These are phyloP conservation scores for Wickerhamiella brachini DNA, from an alignment of 805 yeast genomes.

Conservation along the genomic window DNA sequence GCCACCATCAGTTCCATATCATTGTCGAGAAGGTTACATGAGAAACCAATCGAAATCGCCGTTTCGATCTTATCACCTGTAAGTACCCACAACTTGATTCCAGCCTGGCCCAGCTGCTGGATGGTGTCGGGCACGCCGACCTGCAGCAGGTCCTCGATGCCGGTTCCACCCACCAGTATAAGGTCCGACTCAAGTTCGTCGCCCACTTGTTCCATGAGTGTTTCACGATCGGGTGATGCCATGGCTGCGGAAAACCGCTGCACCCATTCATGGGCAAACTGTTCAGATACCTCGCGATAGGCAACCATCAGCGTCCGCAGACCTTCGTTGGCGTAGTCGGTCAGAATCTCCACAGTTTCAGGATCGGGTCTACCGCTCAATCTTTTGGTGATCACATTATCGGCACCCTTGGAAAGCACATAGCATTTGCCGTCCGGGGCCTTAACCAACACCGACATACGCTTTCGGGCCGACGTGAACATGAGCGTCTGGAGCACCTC, in stretches of 20 bases:
- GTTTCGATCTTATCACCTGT: slow-evolving; percentile 78
- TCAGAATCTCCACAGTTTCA: slow-evolving; percentile 32
- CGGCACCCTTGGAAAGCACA: slow-evolving; percentile 61
- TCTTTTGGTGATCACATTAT: slow-evolving; percentile 47
- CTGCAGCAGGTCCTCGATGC: slow-evolving; percentile 68
- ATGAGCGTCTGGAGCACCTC: slow-evolving; percentile 44
- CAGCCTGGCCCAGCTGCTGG: slow-evolving; percentile 50
- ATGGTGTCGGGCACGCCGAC: slow-evolving; percentile 69
- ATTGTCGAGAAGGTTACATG: slow-evolving; percentile 55
- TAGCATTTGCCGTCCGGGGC: slow-evolving; percentile 31
- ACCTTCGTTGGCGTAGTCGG: slow-evolving; percentile 61
- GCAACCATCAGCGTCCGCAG: slow-evolving; percentile 65
- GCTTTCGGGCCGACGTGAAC: slow-evolving; percentile 57
- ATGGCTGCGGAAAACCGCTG: slow-evolving; percentile 34
- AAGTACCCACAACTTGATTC: slow-evolving; percentile 70
- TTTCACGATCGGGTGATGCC: slow-evolving; percentile 47
- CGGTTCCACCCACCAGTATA: slow-evolving; percentile 59
- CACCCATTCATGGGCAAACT: slow-evolving; percentile 41
- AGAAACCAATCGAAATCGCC: slow-evolving; percentile 71
- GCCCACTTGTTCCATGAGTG: slow-evolving; percentile 36
- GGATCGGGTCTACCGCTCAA: slow-evolving; percentile 19
- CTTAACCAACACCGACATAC: slow-evolving; percentile 62
- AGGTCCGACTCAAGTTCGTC: slow-evolving; percentile 48
- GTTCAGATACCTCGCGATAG: slow-evolving; percentile 35
- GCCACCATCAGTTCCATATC: slow-evolving; percentile 47